Conservation (phyloP, 108 stramenopile species). For the Nitzschia sp. region DNA sequence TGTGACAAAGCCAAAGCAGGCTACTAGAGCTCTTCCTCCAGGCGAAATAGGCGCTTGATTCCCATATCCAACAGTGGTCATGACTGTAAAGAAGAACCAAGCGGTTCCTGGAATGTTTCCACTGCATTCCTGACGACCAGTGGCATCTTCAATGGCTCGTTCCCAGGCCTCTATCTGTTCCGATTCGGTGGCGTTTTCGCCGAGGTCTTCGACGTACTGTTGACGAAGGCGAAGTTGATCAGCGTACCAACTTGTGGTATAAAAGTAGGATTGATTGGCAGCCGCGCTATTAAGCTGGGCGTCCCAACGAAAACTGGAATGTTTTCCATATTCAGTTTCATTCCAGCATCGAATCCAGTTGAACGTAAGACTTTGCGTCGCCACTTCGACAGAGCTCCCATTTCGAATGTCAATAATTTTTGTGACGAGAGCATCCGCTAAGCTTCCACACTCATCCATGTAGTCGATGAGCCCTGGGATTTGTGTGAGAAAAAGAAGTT, state of each 20-base stretch:
- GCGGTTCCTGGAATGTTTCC: slow-evolving; percentile 23
- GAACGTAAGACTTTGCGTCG: slow-evolving; percentile 21
- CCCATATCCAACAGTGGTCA: slow-evolving; percentile 64
- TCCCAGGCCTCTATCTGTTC: slow-evolving; percentile 5
- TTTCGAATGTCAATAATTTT: background rate
- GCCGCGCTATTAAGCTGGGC: slow-evolving; percentile 1
- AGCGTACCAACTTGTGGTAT: slow-evolving; percentile 7
- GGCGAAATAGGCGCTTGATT: slow-evolving; percentile 47
- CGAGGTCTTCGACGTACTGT: slow-evolving; percentile 12
- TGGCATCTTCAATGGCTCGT: slow-evolving; percentile 34
- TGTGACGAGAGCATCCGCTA: background rate
- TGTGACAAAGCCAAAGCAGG: slow-evolving; percentile 45
- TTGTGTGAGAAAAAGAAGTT: background rate
- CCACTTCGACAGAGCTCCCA: background rate
- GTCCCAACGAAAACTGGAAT: background rate
- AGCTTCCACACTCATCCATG: background rate
- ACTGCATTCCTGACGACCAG: slow-evolving; percentile 33
- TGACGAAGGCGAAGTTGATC: slow-evolving; percentile 18
- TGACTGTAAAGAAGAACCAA: slow-evolving; percentile 63
- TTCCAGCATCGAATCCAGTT: slow-evolving; percentile 56
- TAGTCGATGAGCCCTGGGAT: background rate
- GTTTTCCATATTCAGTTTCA: background rate
- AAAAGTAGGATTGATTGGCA: slow-evolving; percentile 20
- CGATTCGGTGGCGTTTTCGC: background rate
- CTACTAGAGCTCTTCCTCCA: slow-evolving; percentile 44